Evolutionary conservation across 2,329 filamentous ascomycete genomes (phyloP).

Genomic region (Colletotrichum sp.): DNA sequence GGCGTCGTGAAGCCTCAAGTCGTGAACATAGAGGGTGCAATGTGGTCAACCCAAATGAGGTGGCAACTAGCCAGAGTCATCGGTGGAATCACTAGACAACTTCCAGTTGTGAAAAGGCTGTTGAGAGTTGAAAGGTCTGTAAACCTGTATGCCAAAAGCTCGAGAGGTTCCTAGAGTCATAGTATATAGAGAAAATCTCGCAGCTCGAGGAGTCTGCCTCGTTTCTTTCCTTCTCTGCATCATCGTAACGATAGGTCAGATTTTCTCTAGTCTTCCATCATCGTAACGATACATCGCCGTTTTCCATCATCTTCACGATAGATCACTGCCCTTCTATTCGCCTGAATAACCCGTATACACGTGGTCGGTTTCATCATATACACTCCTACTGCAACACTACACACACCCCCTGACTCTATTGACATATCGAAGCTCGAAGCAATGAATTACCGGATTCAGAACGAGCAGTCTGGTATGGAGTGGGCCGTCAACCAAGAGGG

Average conservation of each 20-base stretch:
- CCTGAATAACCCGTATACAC: neutral
- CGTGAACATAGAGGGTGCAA: neutral
- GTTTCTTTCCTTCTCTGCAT: neutral
- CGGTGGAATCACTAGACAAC: neutral
- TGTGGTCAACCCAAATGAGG: no score
- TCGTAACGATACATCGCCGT: neutral
- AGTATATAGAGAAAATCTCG: neutral
- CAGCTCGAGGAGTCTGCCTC: no score
- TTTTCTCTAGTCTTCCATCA: neutral
- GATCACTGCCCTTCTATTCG: neutral
- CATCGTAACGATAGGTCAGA: neutral
- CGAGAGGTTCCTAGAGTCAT: neutral
- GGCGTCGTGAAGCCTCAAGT: neutral
- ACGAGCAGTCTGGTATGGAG: neutral
- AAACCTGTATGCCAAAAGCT: neutral
- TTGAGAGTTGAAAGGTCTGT: neutral
- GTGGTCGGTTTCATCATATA: neutral
- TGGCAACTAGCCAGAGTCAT: neutral
- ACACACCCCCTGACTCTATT: neutral
- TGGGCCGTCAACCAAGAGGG: neutral
- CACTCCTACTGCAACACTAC: rapidly evolving
- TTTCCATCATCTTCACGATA: neutral
- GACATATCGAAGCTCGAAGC: neutral
- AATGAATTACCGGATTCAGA: neutral
- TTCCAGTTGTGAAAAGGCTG: neutral